Base-by-base conservation (phyloP, 108 stramenopile genomes). In the Stephanodiscus triporus region DNA sequence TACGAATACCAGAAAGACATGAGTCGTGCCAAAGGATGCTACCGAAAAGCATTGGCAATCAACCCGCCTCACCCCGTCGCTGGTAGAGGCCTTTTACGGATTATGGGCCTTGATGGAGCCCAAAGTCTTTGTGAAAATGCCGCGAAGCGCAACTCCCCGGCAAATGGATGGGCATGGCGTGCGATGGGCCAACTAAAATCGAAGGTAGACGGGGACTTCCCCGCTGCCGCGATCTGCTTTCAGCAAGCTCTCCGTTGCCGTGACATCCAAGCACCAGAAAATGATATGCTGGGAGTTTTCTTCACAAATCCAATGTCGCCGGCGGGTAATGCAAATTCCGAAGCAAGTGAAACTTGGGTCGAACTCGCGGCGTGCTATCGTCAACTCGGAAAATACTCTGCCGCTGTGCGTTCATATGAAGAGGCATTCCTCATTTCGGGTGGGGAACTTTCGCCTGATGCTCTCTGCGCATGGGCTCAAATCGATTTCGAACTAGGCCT, bases 161-260 rank as follows among this genome's bases (percentile, higher is more conserved):
- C 79, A 19, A 84, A 80, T 68, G 91, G 91, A 16, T 92, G 91
- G 91, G 91, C 91, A 57, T 92, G 91, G 91, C 65, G 68, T 38
- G 83, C 77, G 9, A 24, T 86, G 5, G 91, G 88, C 13, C 58
- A 70, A 27, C 36, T 70, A 17, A 79, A 85, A 68, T 63, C 76
- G 4, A 54, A 38, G 32, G 47, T 27, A 13, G 82, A 86, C 22
- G 85, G 83, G 9, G 81, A 88, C 47, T 72, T 85, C 57, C 70
- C 73, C 36, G 67, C 81, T 7, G 89, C 89, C 4, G 75, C 85
- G 9, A 78, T 87, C 69, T 83, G 88, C 40, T 85, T 86, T 57
- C 80, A 90, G 50, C 84, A 83, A 68, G 89, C 86, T 16, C 73
- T 90, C 34, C 72, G 89, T 6, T 88, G 84, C 58, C 61, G 84